These are phyloP conservation scores for Pseudomicrostroma phylloplanum DNA, from an alignment of 1,284 basidiomycete species.

Conservation along the genomic window DNA sequence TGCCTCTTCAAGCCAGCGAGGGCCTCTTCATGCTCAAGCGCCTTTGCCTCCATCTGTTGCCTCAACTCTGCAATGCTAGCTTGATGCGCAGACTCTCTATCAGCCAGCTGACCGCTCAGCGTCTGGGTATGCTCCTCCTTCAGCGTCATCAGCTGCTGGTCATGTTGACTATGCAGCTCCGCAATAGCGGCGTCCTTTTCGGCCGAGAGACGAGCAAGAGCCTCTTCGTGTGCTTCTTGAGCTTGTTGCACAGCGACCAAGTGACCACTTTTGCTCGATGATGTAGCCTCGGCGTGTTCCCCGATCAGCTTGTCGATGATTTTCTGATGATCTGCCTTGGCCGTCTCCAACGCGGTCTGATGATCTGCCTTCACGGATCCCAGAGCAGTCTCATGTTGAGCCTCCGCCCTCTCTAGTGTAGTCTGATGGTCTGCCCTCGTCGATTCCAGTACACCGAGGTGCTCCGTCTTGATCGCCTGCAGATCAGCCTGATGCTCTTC, in stretches of 20 bases:
- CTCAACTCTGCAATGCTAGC: not conserved
- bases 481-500: no score
- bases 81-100: slow-evolving; percentile 14
- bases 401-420: not conserved
- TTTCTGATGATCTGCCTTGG: slow-evolving; percentile 8
- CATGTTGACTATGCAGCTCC: slow-evolving; percentile 18
- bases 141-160: slow-evolving; percentile 14
- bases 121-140: slow-evolving; percentile 18
- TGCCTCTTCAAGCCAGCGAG: not conserved
- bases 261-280: not conserved
- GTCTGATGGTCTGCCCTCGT: not conserved
- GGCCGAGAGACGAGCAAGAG: not conserved
- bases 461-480: slow-evolving; percentile 4
- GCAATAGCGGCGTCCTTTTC: slow-evolving; percentile 13
- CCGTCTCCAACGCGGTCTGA: not conserved
- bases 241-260: slow-evolving; percentile 1
- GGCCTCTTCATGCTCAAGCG: not conserved
- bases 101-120: slow-evolving; percentile 19
- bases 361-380: slow-evolving; percentile 1
- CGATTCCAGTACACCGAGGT: not conserved
- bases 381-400: not conserved
- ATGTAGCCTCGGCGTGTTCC: slow-evolving; percentile 17
- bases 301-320: slow-evolving; percentile 15
- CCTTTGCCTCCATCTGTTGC: not conserved
- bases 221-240: not conserved